Base-by-base conservation (phyloP, 2,329 filamentous ascomycete species). In the Penicillium brasilianum region DNA sequence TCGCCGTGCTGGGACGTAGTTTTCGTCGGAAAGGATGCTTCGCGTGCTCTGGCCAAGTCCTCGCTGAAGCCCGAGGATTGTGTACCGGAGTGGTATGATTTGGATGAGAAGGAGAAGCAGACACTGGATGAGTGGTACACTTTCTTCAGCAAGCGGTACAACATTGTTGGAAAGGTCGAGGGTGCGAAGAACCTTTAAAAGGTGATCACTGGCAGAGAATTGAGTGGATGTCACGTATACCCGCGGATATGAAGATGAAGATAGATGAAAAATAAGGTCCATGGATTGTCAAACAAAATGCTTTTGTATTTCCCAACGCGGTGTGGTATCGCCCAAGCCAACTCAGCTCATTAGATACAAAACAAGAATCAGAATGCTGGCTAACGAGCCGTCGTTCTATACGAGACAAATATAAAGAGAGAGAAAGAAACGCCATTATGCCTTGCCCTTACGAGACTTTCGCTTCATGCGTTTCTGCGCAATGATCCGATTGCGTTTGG, bases 131-230 rank as follows among this genome's bases (percentile, higher is more conserved):
- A 99, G 77, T 99, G 95, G 95, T 87, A 90, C 65, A 96, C 90
- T 1, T 99, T 96, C 80, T 99, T 99, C 79, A 92, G 90, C 68
- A 99, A 98, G 82, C 85, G 95, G 60, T 99, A 99, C 81, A 98
- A 97, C 71, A 86, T 98, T 56, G 79, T 82, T 43, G 80, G 80
- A 46, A 80, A 80, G 70, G 78, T 82, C 9, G 67, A 76, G 65
- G 76, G 72, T 52, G 76, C 76, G 18, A 73, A 69, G 44, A 79
- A 78, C 63, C 71, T 70, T 48, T 77, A 62, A 68, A 37, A 7
- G 32, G 3, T 11, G 25, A 28, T 28, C 7, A 22, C 18, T 53
- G 14, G 32, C 8, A 5, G 10, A 4, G 18, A 20, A 54, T 58
- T 4, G 20, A 53, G 28, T 44, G 46, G 48, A 59, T 49, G 8